phyloP scores from a whole-genome alignment of 1,284 basidiomycete species.

The Cryptococcus wingfieldii region DNA sequence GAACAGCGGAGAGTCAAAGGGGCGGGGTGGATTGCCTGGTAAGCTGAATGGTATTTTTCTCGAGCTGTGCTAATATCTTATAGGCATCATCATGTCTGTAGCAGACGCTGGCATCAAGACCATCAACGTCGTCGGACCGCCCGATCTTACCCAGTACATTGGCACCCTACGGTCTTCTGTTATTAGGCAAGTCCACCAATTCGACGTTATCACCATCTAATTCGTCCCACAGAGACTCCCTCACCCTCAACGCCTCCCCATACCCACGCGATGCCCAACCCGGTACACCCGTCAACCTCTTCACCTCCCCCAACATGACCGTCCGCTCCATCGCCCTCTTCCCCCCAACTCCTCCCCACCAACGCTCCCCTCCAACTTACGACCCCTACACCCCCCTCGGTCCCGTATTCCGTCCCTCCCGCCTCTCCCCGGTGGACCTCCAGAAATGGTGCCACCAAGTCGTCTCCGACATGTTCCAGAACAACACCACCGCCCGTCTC shows the following conservation, averaged over 20 bases:
- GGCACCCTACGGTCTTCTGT: constrained; percentile 56
- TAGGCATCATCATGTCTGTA: constrained; percentile 75
- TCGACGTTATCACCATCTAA: not conserved
- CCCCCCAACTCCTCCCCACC: not conserved
- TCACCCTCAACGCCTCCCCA: constrained; percentile 9
- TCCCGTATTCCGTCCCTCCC: constrained; percentile 7
- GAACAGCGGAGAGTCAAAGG: constrained; percentile 60
- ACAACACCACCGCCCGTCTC: constrained; percentile 7
- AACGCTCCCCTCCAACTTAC: not conserved
- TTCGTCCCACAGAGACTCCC: constrained; percentile 7
- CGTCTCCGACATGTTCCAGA: constrained; percentile 28
- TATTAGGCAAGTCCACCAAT: constrained; percentile 5
- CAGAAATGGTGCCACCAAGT: constrained; percentile 26
- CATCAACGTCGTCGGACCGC: constrained; percentile 66
- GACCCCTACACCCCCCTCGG: constrained; percentile 4
- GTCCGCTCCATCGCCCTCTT: constrained; percentile 30
- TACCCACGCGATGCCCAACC: constrained; percentile 8
- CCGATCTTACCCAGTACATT: constrained; percentile 64
- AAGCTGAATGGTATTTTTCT: constrained; percentile 16
- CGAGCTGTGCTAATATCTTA: constrained; percentile 3
- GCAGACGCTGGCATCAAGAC: constrained; percentile 64
- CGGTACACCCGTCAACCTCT: constrained; percentile 19
- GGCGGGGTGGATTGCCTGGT: constrained; percentile 65
- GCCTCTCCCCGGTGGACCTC: constrained; percentile 15
- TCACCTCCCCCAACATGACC: constrained; percentile 22